phyloP scores from a whole-genome alignment of 2,329 filamentous ascomycete genomes.

The Phaeosphaeria sp. region DNA sequence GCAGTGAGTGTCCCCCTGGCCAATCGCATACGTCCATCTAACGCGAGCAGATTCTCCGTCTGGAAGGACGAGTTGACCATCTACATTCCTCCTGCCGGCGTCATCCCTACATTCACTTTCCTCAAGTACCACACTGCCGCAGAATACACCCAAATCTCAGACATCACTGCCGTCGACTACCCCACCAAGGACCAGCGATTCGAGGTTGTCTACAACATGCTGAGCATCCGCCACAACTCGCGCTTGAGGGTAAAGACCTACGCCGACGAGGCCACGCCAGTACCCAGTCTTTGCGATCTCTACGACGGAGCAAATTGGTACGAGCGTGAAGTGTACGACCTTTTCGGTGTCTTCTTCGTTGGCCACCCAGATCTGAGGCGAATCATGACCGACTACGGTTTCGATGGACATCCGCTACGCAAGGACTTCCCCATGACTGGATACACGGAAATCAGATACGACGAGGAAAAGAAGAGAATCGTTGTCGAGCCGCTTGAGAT shows the following conservation, averaged over 20 bases:
- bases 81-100: constrained; percentile 85
- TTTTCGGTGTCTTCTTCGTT: constrained; percentile 96
- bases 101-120: constrained; percentile 92
- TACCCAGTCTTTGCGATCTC: constrained; percentile 83
- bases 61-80: constrained; percentile 99
- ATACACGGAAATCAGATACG: constrained; percentile 97
- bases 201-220: constrained; percentile 96
- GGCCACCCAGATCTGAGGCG: constrained; percentile 93
- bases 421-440: constrained; percentile 98
- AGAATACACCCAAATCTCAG: constrained; percentile 92
- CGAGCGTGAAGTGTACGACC: constrained; percentile 95
- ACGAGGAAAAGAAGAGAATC: constrained; percentile 99
- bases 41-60: constrained; percentile 74
- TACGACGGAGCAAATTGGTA: constrained; percentile 99
- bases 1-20: constrained; percentile 60
- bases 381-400: constrained; percentile 99
- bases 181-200: constrained; percentile 95
- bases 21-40: neutral
- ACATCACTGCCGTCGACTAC: constrained; percentile 94
- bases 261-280: constrained; percentile 91
- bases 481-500: constrained; percentile 97
- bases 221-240: constrained; percentile 94
- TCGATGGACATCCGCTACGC: constrained; percentile 94
- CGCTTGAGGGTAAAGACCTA: constrained; percentile 99
- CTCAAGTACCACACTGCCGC: constrained; percentile 97